These are phyloP conservation scores for Aspergillus udagawae DNA, from an alignment of 2,329 filamentous ascomycete species.

Conservation along the genomic window DNA sequence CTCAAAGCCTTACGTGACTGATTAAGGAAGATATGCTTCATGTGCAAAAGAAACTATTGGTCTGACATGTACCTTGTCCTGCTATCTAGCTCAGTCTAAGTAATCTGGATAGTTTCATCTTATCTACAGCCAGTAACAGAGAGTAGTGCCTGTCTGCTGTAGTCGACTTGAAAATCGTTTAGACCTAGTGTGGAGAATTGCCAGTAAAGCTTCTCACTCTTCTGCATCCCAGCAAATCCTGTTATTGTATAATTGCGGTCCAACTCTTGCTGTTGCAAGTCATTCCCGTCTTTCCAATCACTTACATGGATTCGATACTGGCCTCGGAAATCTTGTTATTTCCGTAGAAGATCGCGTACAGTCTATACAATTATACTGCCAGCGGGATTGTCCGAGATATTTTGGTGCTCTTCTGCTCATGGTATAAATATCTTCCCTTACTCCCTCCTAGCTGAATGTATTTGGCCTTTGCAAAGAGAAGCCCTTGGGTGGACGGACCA, in stretches of 20 bases:
- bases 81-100: too few species aligned
- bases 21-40: too few species aligned
- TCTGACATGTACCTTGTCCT: too few species aligned
- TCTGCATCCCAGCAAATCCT: not conserved
- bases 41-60: too few species aligned
- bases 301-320: not conserved
- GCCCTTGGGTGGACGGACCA: not conserved
- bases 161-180: not conserved
- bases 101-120: too few species aligned
- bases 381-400: not conserved
- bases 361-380: not conserved
- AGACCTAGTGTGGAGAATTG: not conserved
- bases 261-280: too few species aligned
- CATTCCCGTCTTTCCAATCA: not conserved
- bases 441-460: not conserved
- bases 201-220: not conserved
- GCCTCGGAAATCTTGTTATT: not conserved
- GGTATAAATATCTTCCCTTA: not conserved
- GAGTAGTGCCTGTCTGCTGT: too few species aligned
- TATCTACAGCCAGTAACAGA: too few species aligned
- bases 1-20: too few species aligned
- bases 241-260: not conserved
- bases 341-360: not conserved
- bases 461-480: not conserved
- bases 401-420: not conserved